Evolutionary conservation across 2,329 filamentous ascomycete species (phyloP), one percentile per base, ranked within the genome.

Genomic region (Fusarium coicis): DNA sequence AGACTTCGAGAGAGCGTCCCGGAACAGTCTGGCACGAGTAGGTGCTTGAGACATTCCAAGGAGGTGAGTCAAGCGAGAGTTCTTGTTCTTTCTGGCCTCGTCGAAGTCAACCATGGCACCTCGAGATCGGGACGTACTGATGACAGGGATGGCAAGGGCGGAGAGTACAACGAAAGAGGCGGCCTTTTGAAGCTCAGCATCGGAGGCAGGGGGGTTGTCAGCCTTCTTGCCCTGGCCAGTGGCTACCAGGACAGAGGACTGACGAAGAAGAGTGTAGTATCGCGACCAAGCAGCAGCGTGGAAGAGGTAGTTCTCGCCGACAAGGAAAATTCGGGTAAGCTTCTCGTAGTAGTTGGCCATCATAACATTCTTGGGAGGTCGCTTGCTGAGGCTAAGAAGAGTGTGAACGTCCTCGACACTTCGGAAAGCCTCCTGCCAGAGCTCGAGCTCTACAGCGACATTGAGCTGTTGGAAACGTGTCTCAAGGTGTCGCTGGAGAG

Each of bases 301-400:
- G 91, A 99, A 99, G 50, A 99, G 91, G 83, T 98, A 98, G 88
- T 99, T 99, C 86, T 98, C 96, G 83, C 96, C 97, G 76, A 98
- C 96, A 72, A 99, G 90, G 89, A 99, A 99, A 83, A 99, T 99
- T 74, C 95, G 92, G 44, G 96, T 98, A 66, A 99, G 91, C 87
- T 98, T 98, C 89, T 99, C 96, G 85, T 98, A 99, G 89, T 99
- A 99, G 87, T 98, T 99, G 85, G 96, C 96, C 96, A 99, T 99
- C 96, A 99, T 98, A 81, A 98, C 89, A 83, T 98, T 98, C 92
- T 98, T 98, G 61, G 96, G 93, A 43, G 95, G 95, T 63, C 96
- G 93, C 90, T 98, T 98, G 92, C 96, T 98, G 77, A 98, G 89
- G 86, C 93, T 98, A 76, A 99, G 91, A 62, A 99, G 90, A 57